phyloP scores from a whole-genome alignment of 805 yeast species.

The Jamesozyma rosinii region DNA sequence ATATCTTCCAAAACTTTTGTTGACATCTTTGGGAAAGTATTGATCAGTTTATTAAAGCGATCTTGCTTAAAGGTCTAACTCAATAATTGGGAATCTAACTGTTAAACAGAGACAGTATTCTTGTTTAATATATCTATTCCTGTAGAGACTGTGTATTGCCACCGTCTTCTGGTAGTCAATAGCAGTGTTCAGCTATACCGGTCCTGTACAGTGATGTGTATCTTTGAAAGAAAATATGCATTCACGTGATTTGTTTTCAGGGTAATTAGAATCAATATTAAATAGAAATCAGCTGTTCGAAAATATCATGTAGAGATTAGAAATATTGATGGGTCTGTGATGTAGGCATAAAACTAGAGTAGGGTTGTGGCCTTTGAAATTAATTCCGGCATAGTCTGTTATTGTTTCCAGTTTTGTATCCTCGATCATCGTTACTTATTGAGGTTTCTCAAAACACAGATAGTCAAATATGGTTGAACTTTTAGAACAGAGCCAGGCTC shows the following conservation, averaged over 20 bases:
- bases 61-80: too few relatives aligned
- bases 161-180: background rate
- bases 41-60: too few relatives aligned
- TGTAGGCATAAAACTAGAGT: too few relatives aligned
- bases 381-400: background rate
- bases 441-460: background rate
- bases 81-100: too few relatives aligned
- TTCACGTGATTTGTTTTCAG: background rate
- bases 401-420: background rate
- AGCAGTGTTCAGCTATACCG: background rate
- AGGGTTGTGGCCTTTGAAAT: background rate
- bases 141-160: background rate
- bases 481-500: too few relatives aligned
- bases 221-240: background rate
- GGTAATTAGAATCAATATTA: background rate
- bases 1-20: constrained; percentile 17
- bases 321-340: background rate
- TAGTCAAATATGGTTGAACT: background rate
- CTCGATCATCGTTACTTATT: background rate
- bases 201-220: background rate
- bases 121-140: too few relatives aligned
- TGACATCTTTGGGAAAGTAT: background rate
- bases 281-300: background rate
- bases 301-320: background rate
- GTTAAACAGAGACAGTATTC: too few relatives aligned